Evolutionary conservation across 208 protist genomes (phyloP).

Genomic region (Porcisia hertigi): DNA sequence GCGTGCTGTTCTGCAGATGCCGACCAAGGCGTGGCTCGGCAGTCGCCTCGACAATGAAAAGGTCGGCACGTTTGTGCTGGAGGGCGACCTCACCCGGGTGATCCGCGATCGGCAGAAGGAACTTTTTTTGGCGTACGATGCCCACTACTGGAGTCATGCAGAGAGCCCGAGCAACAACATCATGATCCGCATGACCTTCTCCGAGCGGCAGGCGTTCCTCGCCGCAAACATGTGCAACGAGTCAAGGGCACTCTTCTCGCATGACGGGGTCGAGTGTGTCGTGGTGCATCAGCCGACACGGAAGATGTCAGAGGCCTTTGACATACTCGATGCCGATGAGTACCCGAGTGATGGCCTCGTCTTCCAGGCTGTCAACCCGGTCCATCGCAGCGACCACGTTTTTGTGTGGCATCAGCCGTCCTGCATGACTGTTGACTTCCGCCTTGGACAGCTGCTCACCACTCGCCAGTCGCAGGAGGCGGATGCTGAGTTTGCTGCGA

Average conservation of each 20-base stretch:
- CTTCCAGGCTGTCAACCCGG: slow-evolving; percentile 61
- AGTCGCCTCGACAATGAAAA: slow-evolving; percentile 33
- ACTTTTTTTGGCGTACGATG: slow-evolving; percentile 78
- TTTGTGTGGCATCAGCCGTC: slow-evolving; percentile 76
- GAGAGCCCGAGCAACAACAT: slow-evolving; percentile 43
- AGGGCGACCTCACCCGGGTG: slow-evolving; percentile 68
- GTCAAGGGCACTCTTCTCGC: slow-evolving; percentile 39
- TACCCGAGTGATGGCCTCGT: slow-evolving; percentile 75
- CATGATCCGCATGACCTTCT: slow-evolving; percentile 63
- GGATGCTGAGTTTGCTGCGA: slow-evolving; percentile 1
- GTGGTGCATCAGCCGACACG: slow-evolving; percentile 67
- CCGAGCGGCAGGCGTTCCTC: slow-evolving; percentile 62
- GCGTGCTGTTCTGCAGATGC: slow-evolving; percentile 68
- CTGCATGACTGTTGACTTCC: slow-evolving; percentile 75
- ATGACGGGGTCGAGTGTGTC: slow-evolving; percentile 48
- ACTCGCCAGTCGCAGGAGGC: slow-evolving; percentile 14
- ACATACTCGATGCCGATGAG: slow-evolving; percentile 69
- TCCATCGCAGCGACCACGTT: slow-evolving; percentile 55
- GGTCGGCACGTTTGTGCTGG: slow-evolving; percentile 63
- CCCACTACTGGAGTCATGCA: slow-evolving; percentile 74
- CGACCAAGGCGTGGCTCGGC: slow-evolving; percentile 64
- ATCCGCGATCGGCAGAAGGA: slow-evolving; percentile 53
- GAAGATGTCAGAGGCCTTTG: slow-evolving; percentile 42
- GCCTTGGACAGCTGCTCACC: slow-evolving; percentile 48
- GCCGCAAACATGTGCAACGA: slow-evolving; percentile 51